These are phyloP conservation scores for Astrocystis sublimbata DNA, from an alignment of 495 filamentous ascomycete genomes.

Conservation along the genomic window DNA sequence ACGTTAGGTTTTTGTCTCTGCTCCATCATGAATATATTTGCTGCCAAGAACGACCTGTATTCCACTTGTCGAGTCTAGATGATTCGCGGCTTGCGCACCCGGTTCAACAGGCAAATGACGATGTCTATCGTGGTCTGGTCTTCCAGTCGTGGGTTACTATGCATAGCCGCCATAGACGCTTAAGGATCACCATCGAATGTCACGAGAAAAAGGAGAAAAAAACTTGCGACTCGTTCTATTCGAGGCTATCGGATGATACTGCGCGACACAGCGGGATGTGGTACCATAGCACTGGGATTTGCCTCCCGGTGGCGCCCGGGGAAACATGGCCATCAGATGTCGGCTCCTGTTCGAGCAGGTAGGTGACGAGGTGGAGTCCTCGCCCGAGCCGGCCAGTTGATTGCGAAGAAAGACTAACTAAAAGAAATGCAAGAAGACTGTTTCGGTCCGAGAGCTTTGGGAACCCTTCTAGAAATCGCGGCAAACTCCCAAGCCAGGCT, in stretches of 20 bases:
- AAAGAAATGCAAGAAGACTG: not conserved
- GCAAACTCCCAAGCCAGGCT: slow-evolving; percentile 7
- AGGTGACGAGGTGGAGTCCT: too few species aligned
- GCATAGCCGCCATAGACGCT: not conserved
- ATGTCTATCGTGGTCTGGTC: not conserved
- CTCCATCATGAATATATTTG: not conserved
- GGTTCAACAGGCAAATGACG: not conserved
- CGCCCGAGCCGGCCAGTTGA: too few species aligned
- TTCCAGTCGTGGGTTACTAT: not conserved
- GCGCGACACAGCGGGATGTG: not conserved
- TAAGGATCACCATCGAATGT: not conserved
- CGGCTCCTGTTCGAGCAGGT: too few species aligned
- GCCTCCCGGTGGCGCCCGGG: not conserved
- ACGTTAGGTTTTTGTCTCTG: not conserved
- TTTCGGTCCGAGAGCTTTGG: slow-evolving; percentile 8
- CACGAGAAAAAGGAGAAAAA: too few species aligned
- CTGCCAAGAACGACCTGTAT: not conserved
- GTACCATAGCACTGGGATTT: slow-evolving; percentile 14
- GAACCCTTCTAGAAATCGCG: slow-evolving; percentile 12
- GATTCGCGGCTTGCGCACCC: not conserved
- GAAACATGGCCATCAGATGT: not conserved
- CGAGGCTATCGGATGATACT: not conserved
- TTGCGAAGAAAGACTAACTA: not conserved
- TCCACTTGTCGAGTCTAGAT: slow-evolving; percentile 2
- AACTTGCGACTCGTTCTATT: not conserved